Evolutionary conservation across 257 asterid species (phyloP).

Genomic region (Solanum chiquidenum): DNA sequence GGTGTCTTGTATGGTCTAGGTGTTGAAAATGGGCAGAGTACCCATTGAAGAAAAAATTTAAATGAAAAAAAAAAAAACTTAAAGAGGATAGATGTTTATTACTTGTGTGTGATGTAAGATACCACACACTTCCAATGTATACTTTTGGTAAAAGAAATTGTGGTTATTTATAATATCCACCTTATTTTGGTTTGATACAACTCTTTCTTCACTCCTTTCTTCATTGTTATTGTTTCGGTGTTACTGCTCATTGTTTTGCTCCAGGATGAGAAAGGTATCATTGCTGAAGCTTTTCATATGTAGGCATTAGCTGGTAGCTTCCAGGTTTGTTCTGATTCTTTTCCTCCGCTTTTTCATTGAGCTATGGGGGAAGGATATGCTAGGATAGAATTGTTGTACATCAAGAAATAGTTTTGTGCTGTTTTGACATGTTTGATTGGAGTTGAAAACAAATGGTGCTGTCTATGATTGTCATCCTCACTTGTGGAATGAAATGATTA

Average conservation of each 20-base stretch:
- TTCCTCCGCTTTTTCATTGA: not conserved
- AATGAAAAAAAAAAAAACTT: not conserved
- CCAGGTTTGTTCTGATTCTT: not conserved
- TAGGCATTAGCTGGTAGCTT: not conserved
- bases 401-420: not conserved
- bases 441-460: not conserved
- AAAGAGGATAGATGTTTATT: not conserved
- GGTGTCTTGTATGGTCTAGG: conserved; percentile 43
- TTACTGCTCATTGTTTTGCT: not conserved
- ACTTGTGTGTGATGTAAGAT: conserved; percentile 6
- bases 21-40: conserved; percentile 19
- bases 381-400: not conserved
- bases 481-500: not conserved
- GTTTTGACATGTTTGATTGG: not conserved
- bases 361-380: not conserved
- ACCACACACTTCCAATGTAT: conserved; percentile 3
- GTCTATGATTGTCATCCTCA: not conserved
- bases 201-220: not conserved
- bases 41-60: not conserved
- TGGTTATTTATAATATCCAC: conserved; percentile 3
- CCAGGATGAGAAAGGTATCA: not conserved
- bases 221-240: not conserved
- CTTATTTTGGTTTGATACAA: not conserved
- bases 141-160: conserved; percentile 1
- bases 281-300: not conserved